phyloP scores from a whole-genome alignment of 1,284 basidiomycete species.

The Cryptococcus wingfieldii region DNA sequence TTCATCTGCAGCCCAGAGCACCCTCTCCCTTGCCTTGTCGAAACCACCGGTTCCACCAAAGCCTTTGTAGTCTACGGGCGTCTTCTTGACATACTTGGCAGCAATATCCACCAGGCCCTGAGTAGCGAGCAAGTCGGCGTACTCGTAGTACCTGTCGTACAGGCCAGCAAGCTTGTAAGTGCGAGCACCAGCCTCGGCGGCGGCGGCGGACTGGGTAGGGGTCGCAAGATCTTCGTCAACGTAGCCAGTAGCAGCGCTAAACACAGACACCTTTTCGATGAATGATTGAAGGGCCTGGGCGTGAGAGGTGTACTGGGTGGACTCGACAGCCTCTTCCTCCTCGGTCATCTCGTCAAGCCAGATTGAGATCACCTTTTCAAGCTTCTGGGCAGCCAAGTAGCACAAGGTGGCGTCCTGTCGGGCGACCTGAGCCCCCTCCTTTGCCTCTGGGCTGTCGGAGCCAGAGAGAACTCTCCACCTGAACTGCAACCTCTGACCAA shows the following conservation, averaged over 20 bases:
- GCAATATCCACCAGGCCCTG: constrained; percentile 86
- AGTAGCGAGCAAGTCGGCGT: constrained; percentile 83
- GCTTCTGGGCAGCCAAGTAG: constrained; percentile 80
- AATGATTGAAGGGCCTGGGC: constrained; percentile 87
- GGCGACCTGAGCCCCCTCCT: constrained; percentile 55
- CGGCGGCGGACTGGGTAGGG: constrained; percentile 49
- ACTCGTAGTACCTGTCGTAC: constrained; percentile 94
- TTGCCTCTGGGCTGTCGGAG: constrained; percentile 51
- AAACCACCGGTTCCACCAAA: constrained; percentile 54
- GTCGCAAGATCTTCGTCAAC: constrained; percentile 68
- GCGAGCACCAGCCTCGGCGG: constrained; percentile 56
- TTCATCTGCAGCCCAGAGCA: constrained; percentile 33
- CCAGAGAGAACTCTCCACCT: constrained; percentile 62
- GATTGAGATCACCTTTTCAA: constrained; percentile 85
- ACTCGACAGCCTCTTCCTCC: constrained; percentile 59
- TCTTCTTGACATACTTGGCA: constrained; percentile 71
- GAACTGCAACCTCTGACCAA: constrained; percentile 86
- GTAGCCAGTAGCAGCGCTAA: constrained; percentile 84
- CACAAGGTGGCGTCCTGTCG: constrained; percentile 89
- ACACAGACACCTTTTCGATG: constrained; percentile 94
- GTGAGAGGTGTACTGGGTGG: constrained; percentile 75
- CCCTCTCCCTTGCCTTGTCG: constrained; percentile 58
- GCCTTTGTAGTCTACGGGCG: constrained; percentile 73
- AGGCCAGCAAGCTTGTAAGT: constrained; percentile 78
- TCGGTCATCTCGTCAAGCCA: constrained; percentile 90